Percentiles rank a stretch among this genome's conserved stretches.
These are phyloP conservation scores for Tephrocybe sp. DNA, from an alignment of 768 basidiomycete species.

Conservation along the genomic window DNA sequence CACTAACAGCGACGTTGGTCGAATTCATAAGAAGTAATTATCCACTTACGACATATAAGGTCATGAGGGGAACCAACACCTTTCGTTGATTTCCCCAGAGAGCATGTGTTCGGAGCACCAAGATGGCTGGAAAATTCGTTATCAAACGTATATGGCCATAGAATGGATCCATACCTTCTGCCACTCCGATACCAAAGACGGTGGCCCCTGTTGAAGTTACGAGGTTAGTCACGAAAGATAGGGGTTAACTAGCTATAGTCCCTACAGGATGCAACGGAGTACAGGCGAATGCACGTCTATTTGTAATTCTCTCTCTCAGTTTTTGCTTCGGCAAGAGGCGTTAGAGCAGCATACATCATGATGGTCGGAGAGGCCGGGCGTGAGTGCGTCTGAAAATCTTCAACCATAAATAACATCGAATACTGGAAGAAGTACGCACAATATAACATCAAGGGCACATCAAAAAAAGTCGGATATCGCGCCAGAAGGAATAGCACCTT, in stretches of 20 bases:
- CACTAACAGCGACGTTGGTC: neutral
- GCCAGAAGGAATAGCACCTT: slow-evolving; percentile 23
- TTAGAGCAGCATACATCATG: neutral
- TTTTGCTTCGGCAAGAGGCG: neutral
- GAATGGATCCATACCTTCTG: slow-evolving; percentile 8
- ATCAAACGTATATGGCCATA: neutral
- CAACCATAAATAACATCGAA: neutral
- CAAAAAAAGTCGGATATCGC: slow-evolving; percentile 24
- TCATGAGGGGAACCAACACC: slow-evolving; percentile 6
- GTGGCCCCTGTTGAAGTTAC: slow-evolving; percentile 1
- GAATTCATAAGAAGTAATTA: neutral
- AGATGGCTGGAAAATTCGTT: slow-evolving; percentile 9
- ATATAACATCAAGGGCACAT: slow-evolving; percentile 17
- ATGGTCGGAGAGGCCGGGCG: neutral
- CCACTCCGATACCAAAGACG: slow-evolving; percentile 4
- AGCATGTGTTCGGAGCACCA: slow-evolving; percentile 19
- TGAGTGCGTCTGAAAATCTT: slow-evolving; percentile 1
- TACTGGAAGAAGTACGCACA: slow-evolving; percentile 10
- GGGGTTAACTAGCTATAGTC: too few relatives aligned
- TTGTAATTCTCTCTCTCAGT: neutral
- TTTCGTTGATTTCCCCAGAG: slow-evolving; percentile 13
- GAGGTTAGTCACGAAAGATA: neutral
- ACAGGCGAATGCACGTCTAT: slow-evolving; percentile 6
- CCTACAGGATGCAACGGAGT: slow-evolving; percentile 4
- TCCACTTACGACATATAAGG: slow-evolving; percentile 5